Evolutionary conservation across 768 basidiomycete species (phyloP).

Genomic region (Macrocybe gigantea): DNA sequence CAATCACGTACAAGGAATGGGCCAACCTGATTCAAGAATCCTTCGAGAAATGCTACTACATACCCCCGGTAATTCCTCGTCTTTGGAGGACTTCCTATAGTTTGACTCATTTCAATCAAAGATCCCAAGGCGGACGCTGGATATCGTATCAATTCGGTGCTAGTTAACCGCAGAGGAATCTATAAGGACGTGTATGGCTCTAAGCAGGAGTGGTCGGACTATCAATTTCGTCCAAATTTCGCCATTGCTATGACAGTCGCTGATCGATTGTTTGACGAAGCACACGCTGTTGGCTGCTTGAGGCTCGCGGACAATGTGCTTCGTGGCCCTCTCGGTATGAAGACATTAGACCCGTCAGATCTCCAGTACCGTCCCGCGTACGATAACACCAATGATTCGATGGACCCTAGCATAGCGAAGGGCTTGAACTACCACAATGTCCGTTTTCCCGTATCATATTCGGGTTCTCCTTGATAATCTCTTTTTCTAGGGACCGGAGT

Average conservation of each 20-base stretch:
- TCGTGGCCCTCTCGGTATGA: conserved; percentile 92
- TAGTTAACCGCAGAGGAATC: conserved; percentile 89
- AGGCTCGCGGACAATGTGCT: conserved; percentile 76
- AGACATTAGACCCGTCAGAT: conserved; percentile 86
- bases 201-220: conserved; percentile 92
- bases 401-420: conserved; percentile 82
- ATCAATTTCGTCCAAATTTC: conserved; percentile 91
- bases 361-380: conserved; percentile 87
- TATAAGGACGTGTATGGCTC: conserved; percentile 99
- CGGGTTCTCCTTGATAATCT: conserved; percentile 6
- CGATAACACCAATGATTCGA: conserved; percentile 89
- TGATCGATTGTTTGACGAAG: conserved; percentile 84
- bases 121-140: conserved; percentile 67
- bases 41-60: conserved; percentile 89
- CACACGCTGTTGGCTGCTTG: conserved; percentile 76
- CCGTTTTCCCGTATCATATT: conserved; percentile 12
- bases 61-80: conserved; percentile 56
- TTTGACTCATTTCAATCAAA: conserved; percentile 18
- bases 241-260: conserved; percentile 96
- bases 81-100: background rate
- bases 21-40: conserved; percentile 73
- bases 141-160: conserved; percentile 60
- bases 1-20: conserved; percentile 92
- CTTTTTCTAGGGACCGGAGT: conserved; percentile 76
- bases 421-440: conserved; percentile 95